Base-by-base conservation (phyloP, 73 alveolate species). In the Uronychia binucleata region DNA sequence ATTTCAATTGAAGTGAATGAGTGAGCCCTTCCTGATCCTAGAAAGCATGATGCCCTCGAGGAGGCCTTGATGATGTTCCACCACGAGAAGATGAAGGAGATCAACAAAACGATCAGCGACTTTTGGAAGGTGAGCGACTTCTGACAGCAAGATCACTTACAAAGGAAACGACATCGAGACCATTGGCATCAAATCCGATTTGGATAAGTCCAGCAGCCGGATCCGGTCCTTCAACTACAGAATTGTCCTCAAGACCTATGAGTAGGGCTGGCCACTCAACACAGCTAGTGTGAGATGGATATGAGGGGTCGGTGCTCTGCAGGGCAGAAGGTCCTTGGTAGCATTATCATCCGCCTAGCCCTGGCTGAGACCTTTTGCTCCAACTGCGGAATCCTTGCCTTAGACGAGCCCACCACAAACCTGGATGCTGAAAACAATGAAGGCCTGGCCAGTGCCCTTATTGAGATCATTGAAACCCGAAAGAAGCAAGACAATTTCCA, bases 371-470 rank as follows among this genome's bases (percentile, higher is more conserved):
- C 99, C 34, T 99, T 99, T 91, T 97, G 99, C 75, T 93, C 97
- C 75, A 93, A 97, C 88, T 94, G 97, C 77, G 99, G 99, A 27
- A 93, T 99, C 30, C 95, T 99, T 31, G 99, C 99, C 30, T 89
- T 99, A 8, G 99, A 99, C 83, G 99, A 99, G 90, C 99, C 99
- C 30, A 99, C 99, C 26, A 98, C 99, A 5, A 98, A 98, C 88
- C 90, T 99, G 87, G 99, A 99, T 86, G 96, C 93, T 13, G 94
- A 91, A 29, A 98, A 99, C 96, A 92, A 97, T 0, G 94, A 96
- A 88, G 98, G 99, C 33, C 89, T 99, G 31, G 99, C 99, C 13
- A 98, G 96, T 82, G 96, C 98, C 34, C 94, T 98, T 33, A 82
- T 91, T 57, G 97, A 92, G 67, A 92, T 98, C 26, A 93, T 96